These are phyloP conservation scores for Carex cristatella DNA, from an alignment of 176 grass and related monocot species.

Conservation along the genomic window DNA sequence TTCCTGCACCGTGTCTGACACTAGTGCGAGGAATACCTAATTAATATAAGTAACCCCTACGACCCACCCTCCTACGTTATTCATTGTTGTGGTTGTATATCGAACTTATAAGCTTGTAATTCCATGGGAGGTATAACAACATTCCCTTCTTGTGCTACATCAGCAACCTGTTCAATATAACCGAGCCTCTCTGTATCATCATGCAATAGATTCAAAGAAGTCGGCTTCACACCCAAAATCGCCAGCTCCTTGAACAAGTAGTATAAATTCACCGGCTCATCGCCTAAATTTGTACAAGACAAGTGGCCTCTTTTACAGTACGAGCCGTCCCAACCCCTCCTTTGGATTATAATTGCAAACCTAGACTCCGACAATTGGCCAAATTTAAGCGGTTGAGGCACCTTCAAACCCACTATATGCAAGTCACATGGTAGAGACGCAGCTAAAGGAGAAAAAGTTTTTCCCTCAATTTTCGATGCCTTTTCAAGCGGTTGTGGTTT, in stretches of 20 bases:
- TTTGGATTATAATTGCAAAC: constrained; percentile 74
- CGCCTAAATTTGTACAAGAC: constrained; percentile 55
- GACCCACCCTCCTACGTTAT: background rate
- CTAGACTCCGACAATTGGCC: constrained; percentile 40
- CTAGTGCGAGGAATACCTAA: background rate
- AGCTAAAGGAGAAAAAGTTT: constrained; percentile 61
- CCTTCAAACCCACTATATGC: constrained; percentile 85
- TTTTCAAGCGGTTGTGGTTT: constrained; percentile 35
- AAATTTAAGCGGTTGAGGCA: constrained; percentile 83
- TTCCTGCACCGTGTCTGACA: background rate
- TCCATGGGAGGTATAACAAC: constrained; percentile 95
- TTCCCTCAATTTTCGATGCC: constrained; percentile 35
- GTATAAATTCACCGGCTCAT: constrained; percentile 81
- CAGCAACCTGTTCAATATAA: constrained; percentile 66
- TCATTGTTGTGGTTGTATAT: constrained; percentile 49
- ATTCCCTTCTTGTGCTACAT: constrained; percentile 78
- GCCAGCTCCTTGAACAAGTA: constrained; percentile 93
- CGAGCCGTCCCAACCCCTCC: constrained; percentile 80
- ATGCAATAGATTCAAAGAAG: constrained; percentile 87
- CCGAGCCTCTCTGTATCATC: constrained; percentile 82
- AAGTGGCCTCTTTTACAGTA: constrained; percentile 70
- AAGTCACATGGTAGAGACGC: constrained; percentile 80
- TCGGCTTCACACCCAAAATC: constrained; percentile 68
- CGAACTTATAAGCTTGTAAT: constrained; percentile 91
- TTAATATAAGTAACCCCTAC: background rate